A percentile compares a stretch with the other conserved stretches of the same genome.
phyloP scores from a whole-genome alignment of 2,329 filamentous ascomycete genomes.

The Trichophyton verrucosum region DNA sequence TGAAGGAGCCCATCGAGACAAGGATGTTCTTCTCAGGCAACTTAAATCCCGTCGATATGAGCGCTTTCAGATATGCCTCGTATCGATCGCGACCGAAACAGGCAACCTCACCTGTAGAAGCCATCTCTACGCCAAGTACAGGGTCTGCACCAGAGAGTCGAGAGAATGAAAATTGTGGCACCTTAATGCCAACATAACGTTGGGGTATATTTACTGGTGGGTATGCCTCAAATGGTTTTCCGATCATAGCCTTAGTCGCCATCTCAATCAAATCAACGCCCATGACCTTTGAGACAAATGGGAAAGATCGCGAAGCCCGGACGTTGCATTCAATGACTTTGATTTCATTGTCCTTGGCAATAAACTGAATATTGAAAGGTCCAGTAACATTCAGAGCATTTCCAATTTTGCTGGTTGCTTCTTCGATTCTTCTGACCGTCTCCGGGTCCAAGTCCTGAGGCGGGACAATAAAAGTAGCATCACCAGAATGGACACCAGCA shows the following conservation, averaged over 20 bases:
- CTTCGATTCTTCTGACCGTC: conserved; percentile 81
- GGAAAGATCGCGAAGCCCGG: conserved; percentile 88
- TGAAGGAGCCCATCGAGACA: conserved; percentile 90
- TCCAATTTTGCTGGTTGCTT: conserved; percentile 90
- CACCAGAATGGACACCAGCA: conserved; percentile 94
- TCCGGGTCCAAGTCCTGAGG: conserved; percentile 85
- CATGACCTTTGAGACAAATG: conserved; percentile 98
- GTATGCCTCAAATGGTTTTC: conserved; percentile 68
- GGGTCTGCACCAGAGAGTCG: conserved; percentile 91
- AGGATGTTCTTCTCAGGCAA: conserved; percentile 92
- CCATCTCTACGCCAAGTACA: conserved; percentile 96
- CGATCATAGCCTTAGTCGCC: conserved; percentile 94
- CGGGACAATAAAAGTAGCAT: conserved; percentile 87
- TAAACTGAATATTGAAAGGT: conserved; percentile 98
- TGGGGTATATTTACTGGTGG: conserved; percentile 62
- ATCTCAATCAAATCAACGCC: conserved; percentile 95
- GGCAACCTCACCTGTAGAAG: conserved; percentile 93
- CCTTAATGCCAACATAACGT: conserved; percentile 89
- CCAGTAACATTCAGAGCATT: conserved; percentile 89
- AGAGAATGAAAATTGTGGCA: conserved; percentile 98
- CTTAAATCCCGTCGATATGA: conserved; percentile 92
- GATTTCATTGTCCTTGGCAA: conserved; percentile 98
- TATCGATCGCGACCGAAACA: conserved; percentile 94
- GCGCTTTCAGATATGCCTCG: conserved; percentile 91
- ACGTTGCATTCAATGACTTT: conserved; percentile 99